These are phyloP conservation scores for Chalciporus pseudorubinellus DNA, from an alignment of 768 basidiomycete genomes.

Conservation along the genomic window DNA sequence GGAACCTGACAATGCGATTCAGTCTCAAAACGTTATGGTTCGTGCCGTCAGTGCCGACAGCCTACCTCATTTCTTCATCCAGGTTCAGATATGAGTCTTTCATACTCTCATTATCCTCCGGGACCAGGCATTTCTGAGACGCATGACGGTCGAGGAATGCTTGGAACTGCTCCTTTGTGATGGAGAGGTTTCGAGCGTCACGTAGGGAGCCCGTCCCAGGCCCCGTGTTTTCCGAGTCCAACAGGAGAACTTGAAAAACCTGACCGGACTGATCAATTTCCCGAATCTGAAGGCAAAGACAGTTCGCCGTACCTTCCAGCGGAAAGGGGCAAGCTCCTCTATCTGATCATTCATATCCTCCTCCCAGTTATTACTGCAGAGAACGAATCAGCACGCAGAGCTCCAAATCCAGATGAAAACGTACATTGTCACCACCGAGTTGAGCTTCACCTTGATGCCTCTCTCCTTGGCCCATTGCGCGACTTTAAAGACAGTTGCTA, in stretches of 20 bases:
- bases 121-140: constrained; percentile 31
- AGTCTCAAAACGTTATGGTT: not conserved
- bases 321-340: constrained; percentile 31
- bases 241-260: constrained; percentile 37
- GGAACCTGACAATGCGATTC: constrained; percentile 21
- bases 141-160: constrained; percentile 36
- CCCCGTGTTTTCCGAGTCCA: constrained; percentile 38
- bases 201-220: constrained; percentile 30
- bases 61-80: constrained; percentile 40
- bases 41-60: not conserved
- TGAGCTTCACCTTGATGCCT: constrained; percentile 39
- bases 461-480: constrained; percentile 34
- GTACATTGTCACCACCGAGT: constrained; percentile 33
- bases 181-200: constrained; percentile 34
- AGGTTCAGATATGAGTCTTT: constrained; percentile 39
- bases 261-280: not conserved
- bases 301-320: constrained; percentile 36
- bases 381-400: not conserved
- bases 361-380: constrained; percentile 35
- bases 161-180: constrained; percentile 35
- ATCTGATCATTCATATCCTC: constrained; percentile 42
- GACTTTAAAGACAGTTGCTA: constrained; percentile 35
- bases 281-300: not conserved
- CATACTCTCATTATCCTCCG: constrained; percentile 40
- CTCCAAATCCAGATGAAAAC: not conserved